Evolutionary conservation across 78 protist genomes (phyloP).

Genomic region (Thecamonas trahens): DNA sequence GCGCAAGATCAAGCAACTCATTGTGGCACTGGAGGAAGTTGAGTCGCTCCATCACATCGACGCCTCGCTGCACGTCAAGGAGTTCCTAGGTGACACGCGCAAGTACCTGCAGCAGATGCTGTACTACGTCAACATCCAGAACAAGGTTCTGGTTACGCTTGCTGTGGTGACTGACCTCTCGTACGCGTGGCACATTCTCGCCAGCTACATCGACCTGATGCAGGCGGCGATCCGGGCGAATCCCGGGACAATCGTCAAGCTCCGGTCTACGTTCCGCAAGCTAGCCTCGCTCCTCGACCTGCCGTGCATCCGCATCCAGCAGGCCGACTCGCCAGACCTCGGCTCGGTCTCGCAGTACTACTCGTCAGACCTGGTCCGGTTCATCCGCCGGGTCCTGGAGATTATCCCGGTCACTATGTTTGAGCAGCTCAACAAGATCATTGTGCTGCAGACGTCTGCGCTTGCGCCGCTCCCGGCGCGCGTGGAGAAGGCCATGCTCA

Average conservation of each 20-base stretch:
- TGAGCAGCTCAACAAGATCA: slow-evolving; percentile 57
- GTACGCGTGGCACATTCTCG: slow-evolving; percentile 86
- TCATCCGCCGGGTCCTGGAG: slow-evolving; percentile 82
- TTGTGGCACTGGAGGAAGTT: slow-evolving; percentile 83
- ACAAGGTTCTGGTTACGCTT: slow-evolving; percentile 30
- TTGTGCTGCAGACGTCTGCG: slow-evolving; percentile 60
- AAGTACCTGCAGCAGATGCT: slow-evolving; percentile 71
- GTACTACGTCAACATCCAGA: slow-evolving; percentile 69
- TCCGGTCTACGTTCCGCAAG: slow-evolving; percentile 91
- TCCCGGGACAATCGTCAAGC: slow-evolving; percentile 69
- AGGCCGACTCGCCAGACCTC: slow-evolving; percentile 75
- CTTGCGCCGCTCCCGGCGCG: slow-evolving; percentile 72
- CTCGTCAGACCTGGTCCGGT: slow-evolving; percentile 71
- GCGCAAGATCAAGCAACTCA: slow-evolving; percentile 80
- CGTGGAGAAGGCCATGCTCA: slow-evolving; percentile 60
- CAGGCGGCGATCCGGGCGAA: slow-evolving; percentile 2
- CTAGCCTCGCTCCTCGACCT: slow-evolving; percentile 82
- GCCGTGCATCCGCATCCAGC: slow-evolving; percentile 87
- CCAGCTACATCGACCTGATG: slow-evolving; percentile 5
- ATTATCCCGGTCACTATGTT: slow-evolving; percentile 86
- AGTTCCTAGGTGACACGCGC: slow-evolving; percentile 76
- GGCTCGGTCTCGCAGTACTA: slow-evolving; percentile 84
- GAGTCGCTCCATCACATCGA: slow-evolving; percentile 88
- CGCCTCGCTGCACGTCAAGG: slow-evolving; percentile 66
- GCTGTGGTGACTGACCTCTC: slow-evolving; percentile 71